These are phyloP conservation scores for Dothiorella sarmentorum DNA, from an alignment of 2,329 filamentous ascomycete species.

Conservation along the genomic window DNA sequence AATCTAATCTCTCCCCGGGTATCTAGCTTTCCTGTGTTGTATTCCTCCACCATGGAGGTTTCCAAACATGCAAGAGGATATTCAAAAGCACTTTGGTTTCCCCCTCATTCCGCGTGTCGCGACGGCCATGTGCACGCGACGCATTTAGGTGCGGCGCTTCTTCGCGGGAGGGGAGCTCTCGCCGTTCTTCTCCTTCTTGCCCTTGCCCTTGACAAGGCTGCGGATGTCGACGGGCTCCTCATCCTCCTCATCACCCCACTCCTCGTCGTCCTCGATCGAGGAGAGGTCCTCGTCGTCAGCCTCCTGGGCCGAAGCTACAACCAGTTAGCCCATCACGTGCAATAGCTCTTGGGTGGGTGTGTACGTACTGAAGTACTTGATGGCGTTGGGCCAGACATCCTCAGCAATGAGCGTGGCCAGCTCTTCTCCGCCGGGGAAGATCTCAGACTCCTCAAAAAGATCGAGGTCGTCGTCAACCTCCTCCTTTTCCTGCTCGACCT, in stretches of 20 bases:
- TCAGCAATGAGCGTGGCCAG: constrained; percentile 77
- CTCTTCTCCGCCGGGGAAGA: constrained; percentile 84
- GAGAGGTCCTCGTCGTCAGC: constrained; percentile 63
- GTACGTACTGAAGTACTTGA: constrained; percentile 84
- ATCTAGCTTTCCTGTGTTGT: constrained; percentile 2
- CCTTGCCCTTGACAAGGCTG: constrained; percentile 43
- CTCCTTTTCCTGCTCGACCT: constrained; percentile 45
- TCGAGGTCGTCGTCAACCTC: constrained; percentile 60
- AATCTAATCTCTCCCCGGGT: neutral
- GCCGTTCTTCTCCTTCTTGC: constrained; percentile 43
- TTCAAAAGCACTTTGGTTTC: neutral
- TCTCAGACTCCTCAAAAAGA: constrained; percentile 69
- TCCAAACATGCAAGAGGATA: neutral
- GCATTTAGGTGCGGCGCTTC: constrained; percentile 31
- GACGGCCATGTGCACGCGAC: neutral
- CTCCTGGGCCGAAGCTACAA: constrained; percentile 57
- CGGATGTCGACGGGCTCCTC: constrained; percentile 49
- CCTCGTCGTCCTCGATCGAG: constrained; percentile 67
- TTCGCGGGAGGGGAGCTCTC: constrained; percentile 32
- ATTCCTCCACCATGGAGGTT: neutral
- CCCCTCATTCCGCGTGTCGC: too few relatives aligned
- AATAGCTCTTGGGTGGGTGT: neutral
- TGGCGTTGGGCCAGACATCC: constrained; percentile 82
- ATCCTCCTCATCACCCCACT: constrained; percentile 49
- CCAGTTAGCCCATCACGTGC: neutral